Evolutionary conservation across 192 early-diverging fungal genomes (phyloP), one percentile per base, ranked within the genome.

Genomic region (Paraglomus brasilianum): DNA sequence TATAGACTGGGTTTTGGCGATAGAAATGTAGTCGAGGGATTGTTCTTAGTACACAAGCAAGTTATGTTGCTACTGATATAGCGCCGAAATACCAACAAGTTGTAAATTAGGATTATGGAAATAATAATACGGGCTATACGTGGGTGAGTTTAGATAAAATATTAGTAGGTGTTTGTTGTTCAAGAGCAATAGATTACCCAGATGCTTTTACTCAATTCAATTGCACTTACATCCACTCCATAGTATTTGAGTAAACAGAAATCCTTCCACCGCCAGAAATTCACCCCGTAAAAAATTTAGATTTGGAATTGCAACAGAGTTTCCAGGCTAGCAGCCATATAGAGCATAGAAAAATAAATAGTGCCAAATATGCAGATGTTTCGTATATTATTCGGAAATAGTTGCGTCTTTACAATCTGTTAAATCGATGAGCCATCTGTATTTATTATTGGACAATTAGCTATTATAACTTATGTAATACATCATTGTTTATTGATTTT

Each of bases 11-110:
- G 21, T 63, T 63, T 47, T 63, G 60, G 21, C 60, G n/a, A 21
- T 63, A 45, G 21, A 63, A 63, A n/a, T 63, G 39, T 45, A 63
- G 43, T 8, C 60, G 40, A 36, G 60, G 60, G 21, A 63, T 63
- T 63, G 60, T 63, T 10, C 60, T 21, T 45, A 63, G 30, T 22
- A 63, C 22, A 24, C 60, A 19, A 0, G 60, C 60, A 36, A 63
- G 22, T 36, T 63, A 63, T 8, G 60, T 63, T 63, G 39, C 43
- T 0, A 63, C 60, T n/a, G 60, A 63, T 17, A 63, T 22, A 15
- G 19, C 22, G 1, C 60, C 60, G 13, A 63, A 21, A 7, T 46
- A 63, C 60, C 60, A 63, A 46, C 14, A 21, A 45, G 11, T 63
- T 6, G 17, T 63, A 46, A 11, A 63, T 44, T 45, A 63, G 22